Evolutionary conservation across 2,329 filamentous ascomycete genomes (phyloP).

Genomic region (Cylindrodendrum hubeiense): DNA sequence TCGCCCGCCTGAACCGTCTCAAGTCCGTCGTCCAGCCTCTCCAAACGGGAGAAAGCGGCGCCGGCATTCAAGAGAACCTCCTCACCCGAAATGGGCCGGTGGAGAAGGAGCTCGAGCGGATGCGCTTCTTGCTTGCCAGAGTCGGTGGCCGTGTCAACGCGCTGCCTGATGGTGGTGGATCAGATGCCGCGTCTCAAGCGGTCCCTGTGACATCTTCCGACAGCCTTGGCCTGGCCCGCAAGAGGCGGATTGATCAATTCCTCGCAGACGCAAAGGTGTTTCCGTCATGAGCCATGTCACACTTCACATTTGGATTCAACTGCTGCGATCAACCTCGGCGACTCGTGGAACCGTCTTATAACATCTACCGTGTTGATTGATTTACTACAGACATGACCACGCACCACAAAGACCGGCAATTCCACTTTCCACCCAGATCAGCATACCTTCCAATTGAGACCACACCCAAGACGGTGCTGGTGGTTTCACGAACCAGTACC

Average conservation of each 20-base stretch:
- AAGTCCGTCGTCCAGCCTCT: conserved; percentile 62
- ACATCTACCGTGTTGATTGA: not conserved
- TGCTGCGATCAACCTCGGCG: not conserved
- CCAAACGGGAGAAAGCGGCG: conserved; percentile 43
- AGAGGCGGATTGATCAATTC: conserved; percentile 44
- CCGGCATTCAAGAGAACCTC: conserved; percentile 73
- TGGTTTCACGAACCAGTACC: not conserved
- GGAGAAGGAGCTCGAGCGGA: conserved; percentile 74
- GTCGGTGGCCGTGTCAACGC: conserved; percentile 66
- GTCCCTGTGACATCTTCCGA: conserved; percentile 24
- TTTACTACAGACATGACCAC: not conserved
- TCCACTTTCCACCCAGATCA: not conserved
- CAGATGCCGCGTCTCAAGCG: conserved; percentile 7
- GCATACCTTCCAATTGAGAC: not conserved
- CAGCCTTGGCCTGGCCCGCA: conserved; percentile 31
- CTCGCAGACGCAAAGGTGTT: conserved; percentile 42
- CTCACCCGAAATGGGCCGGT: conserved; percentile 74
- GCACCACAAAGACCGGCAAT: not conserved
- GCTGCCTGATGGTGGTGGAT: conserved; percentile 26
- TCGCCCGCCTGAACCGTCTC: conserved; percentile 63
- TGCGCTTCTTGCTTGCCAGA: conserved; percentile 72
- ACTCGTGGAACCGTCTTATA: not conserved
- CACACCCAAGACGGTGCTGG: not conserved
- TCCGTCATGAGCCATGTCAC: conserved; percentile 27
- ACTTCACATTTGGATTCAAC: not conserved